Base-by-base conservation (phyloP, 352 stramenopile species). In the Phytopythium sindhum region DNA sequence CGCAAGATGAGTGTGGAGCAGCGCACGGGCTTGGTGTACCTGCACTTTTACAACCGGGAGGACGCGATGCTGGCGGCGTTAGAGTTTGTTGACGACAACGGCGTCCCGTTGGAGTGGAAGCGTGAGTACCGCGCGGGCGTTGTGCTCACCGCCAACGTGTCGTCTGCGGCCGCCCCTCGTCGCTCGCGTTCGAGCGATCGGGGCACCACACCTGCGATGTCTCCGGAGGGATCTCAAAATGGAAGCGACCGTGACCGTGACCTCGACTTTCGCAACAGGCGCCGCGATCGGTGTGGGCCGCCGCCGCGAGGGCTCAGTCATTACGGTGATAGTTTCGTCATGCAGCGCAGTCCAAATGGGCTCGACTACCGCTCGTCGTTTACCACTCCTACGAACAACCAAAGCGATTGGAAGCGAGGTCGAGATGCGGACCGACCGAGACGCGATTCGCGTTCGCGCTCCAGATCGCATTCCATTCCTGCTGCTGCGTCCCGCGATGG, bases 11-110 rank as follows among this genome's bases (percentile, higher is more conserved):
- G 82, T 17, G 72, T 80, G 57, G 74, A 69, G 17, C 69, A 81
- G 47, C 50, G 74, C 28, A 47, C 65, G 17, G 68, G 60, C 5
- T 54, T 68, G 2, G 68, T 89, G 17, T 83, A 75, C 28, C 41
- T 87, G 15, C 80, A 87, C 45, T 89, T 84, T 48, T 70, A 74
- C 44, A 86, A 89, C 51, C 73, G 74, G 10, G 80, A 86, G 52
- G 80, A 83, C 42, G 73, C 74, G 4, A 69, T 75, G 39, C 64
- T 68, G 54, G 80, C 80, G 33, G 70, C 72, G 19, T 57, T 69
- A 31, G 57, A 63, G 21, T 84, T 84, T 58, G 56, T 57, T 23
- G 80, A 89, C 48, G 80, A 89, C 44, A 39, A 60, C 23, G 76
- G 78, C 2, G 45, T 70, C 37, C 69, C 67, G 4, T 51, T 89